These are phyloP conservation scores for Hericium coralloides DNA, from an alignment of 768 basidiomycete species.

Conservation along the genomic window DNA sequence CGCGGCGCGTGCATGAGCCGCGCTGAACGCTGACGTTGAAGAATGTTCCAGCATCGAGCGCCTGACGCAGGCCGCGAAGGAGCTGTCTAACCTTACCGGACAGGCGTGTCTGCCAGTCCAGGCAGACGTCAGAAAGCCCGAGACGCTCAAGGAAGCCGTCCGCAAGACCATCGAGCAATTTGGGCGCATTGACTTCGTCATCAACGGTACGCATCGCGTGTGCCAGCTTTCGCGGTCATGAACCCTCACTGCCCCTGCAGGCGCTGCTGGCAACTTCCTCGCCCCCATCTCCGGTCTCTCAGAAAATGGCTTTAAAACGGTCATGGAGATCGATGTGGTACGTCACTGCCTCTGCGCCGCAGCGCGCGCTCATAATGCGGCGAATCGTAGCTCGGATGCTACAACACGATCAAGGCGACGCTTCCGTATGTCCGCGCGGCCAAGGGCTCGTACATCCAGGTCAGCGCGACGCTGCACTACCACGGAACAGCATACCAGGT, in stretches of 20 bases:
- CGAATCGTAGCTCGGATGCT: slow-evolving; percentile 68
- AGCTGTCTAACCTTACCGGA: slow-evolving; percentile 65
- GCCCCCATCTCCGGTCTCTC: slow-evolving; percentile 78
- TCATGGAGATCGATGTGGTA: slow-evolving; percentile 90
- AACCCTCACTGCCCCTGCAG: slow-evolving; percentile 27
- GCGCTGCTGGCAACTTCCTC: slow-evolving; percentile 95
- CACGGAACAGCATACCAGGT: slow-evolving; percentile 76
- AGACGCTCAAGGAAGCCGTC: slow-evolving; percentile 67
- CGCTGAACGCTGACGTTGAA: not conserved
- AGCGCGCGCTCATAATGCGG: not conserved
- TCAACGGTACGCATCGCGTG: slow-evolving; percentile 56
- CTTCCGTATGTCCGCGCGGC: slow-evolving; percentile 60
- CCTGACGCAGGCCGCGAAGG: slow-evolving; percentile 56
- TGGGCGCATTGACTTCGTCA: slow-evolving; percentile 89
- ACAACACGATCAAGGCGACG: slow-evolving; percentile 91
- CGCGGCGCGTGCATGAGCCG: not conserved
- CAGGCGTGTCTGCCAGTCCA: slow-evolving; percentile 59
- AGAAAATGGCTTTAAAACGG: slow-evolving; percentile 86
- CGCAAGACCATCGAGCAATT: slow-evolving; percentile 63
- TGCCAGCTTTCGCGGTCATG: not conserved
- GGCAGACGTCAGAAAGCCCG: slow-evolving; percentile 78
- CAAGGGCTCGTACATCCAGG: slow-evolving; percentile 80
- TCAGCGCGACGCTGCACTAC: slow-evolving; percentile 86
- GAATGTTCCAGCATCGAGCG: slow-evolving; percentile 50
- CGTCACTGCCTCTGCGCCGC: slow-evolving; percentile 13